A percentile compares a stretch with the other conserved stretches of the same genome.
Evolutionary conservation across 345 rosid genomes (phyloP).

Genomic region (Lepidium sativum): DNA sequence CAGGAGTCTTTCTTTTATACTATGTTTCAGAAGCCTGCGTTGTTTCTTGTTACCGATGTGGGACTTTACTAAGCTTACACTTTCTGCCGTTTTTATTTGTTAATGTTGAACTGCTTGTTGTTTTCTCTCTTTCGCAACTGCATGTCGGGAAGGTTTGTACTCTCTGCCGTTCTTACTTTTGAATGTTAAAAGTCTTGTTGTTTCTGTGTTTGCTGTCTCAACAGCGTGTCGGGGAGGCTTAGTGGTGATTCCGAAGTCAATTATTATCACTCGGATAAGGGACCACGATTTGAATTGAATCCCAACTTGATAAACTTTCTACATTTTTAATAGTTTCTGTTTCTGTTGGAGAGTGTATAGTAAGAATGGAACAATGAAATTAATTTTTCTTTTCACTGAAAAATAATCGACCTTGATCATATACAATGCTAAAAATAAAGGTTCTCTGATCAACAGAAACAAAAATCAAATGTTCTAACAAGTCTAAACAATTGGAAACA

Average conservation of each 20-base stretch:
- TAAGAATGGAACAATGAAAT: neutral
- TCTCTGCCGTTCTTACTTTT: neutral
- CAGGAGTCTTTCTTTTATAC: neutral
- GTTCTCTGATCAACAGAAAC: neutral
- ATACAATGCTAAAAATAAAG: constrained; percentile 17
- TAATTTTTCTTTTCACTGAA: neutral
- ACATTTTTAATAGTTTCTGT: neutral
- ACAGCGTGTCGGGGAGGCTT: neutral
- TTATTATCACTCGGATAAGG: neutral
- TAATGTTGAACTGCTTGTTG: neutral
- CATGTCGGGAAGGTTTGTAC: neutral
- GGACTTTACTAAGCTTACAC: neutral
- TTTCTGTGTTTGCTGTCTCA: neutral
- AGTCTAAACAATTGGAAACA: constrained; percentile 14
- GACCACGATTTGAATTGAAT: neutral
- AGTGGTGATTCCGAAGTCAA: no score
- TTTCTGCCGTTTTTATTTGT: neutral
- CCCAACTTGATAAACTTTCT: neutral
- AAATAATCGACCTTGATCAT: neutral
- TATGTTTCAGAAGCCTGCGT: neutral
- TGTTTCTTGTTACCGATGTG: neutral
- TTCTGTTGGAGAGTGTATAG: neutral
- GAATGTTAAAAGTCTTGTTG: neutral
- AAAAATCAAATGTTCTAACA: neutral
- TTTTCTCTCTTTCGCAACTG: neutral